Evolutionary conservation across 441 rosid genomes (phyloP).

Genomic region (Brassica hybrid): DNA sequence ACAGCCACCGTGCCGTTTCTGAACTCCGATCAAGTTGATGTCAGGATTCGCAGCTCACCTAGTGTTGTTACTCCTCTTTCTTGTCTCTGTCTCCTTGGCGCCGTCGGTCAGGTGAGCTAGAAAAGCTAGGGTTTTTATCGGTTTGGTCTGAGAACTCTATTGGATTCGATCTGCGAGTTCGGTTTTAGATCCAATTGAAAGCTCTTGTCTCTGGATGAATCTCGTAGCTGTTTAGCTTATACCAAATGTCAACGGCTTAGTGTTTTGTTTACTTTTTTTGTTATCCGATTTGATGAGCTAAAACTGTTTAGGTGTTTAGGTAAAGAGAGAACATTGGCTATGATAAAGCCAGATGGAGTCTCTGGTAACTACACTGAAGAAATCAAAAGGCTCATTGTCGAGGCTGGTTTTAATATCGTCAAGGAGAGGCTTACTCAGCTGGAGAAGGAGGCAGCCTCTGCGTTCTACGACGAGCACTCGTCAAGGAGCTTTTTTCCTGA

Average conservation of each 20-base stretch:
- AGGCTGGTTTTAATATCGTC: constrained; percentile 59
- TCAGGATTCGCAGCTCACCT: too few relatives aligned
- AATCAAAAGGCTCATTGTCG: constrained; percentile 56
- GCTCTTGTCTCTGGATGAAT: background rate
- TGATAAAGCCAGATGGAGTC: constrained; percentile 90
- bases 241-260: background rate
- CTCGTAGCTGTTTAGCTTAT: background rate
- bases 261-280: background rate
- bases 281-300: constrained; percentile 10
- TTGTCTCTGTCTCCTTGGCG: too few relatives aligned
- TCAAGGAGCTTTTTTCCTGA: constrained; percentile 62
- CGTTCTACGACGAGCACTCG: constrained; percentile 80
- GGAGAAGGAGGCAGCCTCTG: constrained; percentile 57
- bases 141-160: background rate
- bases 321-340: constrained; percentile 67
- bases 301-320: constrained; percentile 48
- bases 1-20: too few relatives aligned
- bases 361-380: constrained; percentile 61
- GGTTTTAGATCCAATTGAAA: too few relatives aligned
- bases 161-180: too few relatives aligned
- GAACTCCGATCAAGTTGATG: too few relatives aligned
- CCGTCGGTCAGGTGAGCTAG: too few relatives aligned
- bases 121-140: too few relatives aligned
- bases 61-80: background rate
- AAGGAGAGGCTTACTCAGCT: constrained; percentile 61